Evolutionary conservation across 371 early-diverging fungal species (phyloP), one percentile per base, ranked within the genome.

Genomic region (Mortierella sp.): DNA sequence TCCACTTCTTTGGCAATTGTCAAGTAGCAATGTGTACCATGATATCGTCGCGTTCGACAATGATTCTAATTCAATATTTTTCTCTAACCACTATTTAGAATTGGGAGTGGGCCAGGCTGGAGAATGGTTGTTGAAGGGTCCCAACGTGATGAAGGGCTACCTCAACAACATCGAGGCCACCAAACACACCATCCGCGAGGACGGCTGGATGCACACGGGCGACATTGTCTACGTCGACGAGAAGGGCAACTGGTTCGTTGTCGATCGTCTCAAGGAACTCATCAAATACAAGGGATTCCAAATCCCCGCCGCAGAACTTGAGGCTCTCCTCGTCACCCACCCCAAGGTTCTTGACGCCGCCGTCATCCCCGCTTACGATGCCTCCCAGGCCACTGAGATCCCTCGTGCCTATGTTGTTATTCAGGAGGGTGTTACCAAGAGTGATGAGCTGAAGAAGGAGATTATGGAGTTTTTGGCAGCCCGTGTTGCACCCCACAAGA

Each of bases 291-390:
- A 95, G 79, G 96, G 95, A 1, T 94, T 91, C 87, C 96, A 96
- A 83, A 93, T 96, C 68, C 92, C 96, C 0, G 95, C 96, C 12
- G 96, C 96, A 32, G 98, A 98, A 83, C 90, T 98, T 3, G 98
- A 98, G 84, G 93, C 95, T 10, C 75, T 95, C 49, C 84, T 98
- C 51, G 81, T 96, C 74, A 89, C 93, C 35, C 95, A 95, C 75
- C 91, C 93, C 7, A 82, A 80, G 16, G 90, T 98, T 21, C 90
- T 91, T 12, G 97, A 98, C 80, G 92, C 92, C 7, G 95, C 96
- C 48, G 96, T 96, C 3, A 89, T 95, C 74, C 94, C 95, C 41
- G 88, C 90, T 0, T 92, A 92, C 68, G 93, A 92, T 70, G 88
- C 90, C 48, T 86, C 88, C 44, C 88, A 91, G 51, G 94, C 93